phyloP scores from a whole-genome alignment of 345 rosid species.

The Brassica cretica region DNA sequence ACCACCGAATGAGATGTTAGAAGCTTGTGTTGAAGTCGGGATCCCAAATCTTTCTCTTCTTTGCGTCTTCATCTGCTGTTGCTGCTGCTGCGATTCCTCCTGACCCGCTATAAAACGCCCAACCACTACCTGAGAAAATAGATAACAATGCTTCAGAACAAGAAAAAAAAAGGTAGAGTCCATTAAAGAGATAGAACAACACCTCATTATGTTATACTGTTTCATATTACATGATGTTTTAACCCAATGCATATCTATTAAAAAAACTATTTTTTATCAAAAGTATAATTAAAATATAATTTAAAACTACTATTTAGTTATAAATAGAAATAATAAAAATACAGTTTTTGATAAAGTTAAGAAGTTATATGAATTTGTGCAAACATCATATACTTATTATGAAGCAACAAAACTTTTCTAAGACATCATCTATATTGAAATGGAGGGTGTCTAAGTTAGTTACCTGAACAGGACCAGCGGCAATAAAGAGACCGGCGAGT shows the following conservation, averaged over 20 bases:
- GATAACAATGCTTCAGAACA: slow-evolving; percentile 12
- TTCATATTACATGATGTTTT: no score
- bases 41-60: slow-evolving; percentile 33
- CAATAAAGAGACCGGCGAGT: slow-evolving; percentile 82
- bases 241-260: no score
- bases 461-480: slow-evolving; percentile 98
- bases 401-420: no score
- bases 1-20: slow-evolving; percentile 39
- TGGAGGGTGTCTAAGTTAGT: neutral
- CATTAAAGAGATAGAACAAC: neutral
- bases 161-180: neutral
- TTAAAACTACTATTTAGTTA: no score
- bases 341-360: no score
- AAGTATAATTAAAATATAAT: no score
- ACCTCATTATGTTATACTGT: neutral
- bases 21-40: slow-evolving; percentile 20
- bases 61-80: slow-evolving; percentile 61
- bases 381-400: neutral
- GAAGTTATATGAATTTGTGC: no score
- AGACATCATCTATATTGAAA: no score
- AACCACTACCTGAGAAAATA: slow-evolving; percentile 60
- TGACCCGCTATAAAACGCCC: slow-evolving; percentile 75
- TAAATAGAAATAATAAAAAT: no score
- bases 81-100: slow-evolving; percentile 45
- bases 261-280: no score